These are phyloP conservation scores for Rhodamnia argentea DNA, from an alignment of 345 rosid genomes.

Conservation along the genomic window DNA sequence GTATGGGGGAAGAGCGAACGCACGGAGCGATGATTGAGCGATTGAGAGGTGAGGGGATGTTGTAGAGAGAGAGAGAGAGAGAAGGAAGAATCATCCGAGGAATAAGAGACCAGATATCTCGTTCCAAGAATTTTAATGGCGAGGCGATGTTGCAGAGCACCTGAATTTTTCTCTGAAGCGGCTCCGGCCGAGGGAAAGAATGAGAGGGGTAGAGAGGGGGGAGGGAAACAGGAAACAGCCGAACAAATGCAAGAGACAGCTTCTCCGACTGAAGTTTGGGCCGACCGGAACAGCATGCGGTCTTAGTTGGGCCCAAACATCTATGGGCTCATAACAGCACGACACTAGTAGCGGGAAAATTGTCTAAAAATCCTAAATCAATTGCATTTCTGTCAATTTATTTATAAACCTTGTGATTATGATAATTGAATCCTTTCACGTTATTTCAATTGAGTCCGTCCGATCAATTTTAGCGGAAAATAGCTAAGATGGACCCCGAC, in stretches of 20 bases:
- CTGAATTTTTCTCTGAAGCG: no score
- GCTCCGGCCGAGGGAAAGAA: neutral
- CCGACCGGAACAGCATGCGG: fast-evolving
- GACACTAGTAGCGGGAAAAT: no score
- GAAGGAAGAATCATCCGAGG: neutral
- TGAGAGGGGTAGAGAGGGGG: neutral
- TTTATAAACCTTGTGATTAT: no score
- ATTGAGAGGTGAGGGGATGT: neutral
- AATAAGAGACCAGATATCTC: neutral
- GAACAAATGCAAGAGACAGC: neutral
- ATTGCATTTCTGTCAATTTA: no score
- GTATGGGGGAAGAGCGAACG: neutral
- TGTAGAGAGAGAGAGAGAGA: neutral
- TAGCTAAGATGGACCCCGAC: no score
- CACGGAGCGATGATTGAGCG: neutral
- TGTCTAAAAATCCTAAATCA: no score
- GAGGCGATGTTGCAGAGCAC: neutral
- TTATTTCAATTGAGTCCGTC: no score
- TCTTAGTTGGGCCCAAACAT: neutral
- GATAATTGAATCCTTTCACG: no score
- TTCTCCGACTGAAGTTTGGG: neutral
- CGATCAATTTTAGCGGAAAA: no score
- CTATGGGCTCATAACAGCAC: neutral
- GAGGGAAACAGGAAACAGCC: neutral
- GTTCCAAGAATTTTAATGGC: neutral